Evolutionary conservation across 176 grass and related monocot genomes (phyloP).

Genomic region (Zoysia japonica): DNA sequence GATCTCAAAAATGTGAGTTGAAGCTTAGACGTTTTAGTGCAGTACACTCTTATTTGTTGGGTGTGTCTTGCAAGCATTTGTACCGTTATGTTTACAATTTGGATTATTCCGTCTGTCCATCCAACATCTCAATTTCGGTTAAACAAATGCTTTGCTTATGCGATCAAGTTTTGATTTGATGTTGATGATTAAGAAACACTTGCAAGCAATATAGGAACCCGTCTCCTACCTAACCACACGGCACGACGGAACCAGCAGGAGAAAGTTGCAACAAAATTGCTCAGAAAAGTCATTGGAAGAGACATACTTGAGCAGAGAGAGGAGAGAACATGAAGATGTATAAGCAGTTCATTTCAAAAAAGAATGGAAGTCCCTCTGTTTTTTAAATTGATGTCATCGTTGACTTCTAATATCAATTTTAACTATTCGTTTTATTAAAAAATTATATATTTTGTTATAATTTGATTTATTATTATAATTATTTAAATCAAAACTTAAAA

Average conservation of each 20-base stretch:
- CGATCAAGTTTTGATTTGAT: not conserved
- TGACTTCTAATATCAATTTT: too few relatives aligned
- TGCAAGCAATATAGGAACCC: not conserved
- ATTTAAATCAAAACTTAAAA: too few relatives aligned
- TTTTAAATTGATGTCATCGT: too few relatives aligned
- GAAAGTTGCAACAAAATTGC: not conserved
- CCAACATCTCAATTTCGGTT: not conserved
- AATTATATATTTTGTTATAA: too few relatives aligned
- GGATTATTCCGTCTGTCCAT: too few relatives aligned
- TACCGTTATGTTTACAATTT: too few relatives aligned
- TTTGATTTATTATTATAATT: too few relatives aligned
- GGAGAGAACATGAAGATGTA: not conserved
- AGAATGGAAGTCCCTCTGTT: not conserved
- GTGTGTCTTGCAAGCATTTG: too few relatives aligned
- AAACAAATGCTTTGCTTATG: not conserved
- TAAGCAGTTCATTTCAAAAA: not conserved
- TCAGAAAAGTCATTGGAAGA: not conserved
- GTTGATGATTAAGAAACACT: not conserved
- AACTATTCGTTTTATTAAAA: too few relatives aligned
- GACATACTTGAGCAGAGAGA: not conserved
- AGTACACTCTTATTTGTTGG: too few relatives aligned
- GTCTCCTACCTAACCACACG: constrained; percentile 24
- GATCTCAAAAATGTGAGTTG: not conserved
- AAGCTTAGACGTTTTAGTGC: not conserved
- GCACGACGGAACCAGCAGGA: not conserved